These are phyloP conservation scores for Stephania cephalantha DNA, from an alignment of 164 flowering plant species.

Conservation along the genomic window DNA sequence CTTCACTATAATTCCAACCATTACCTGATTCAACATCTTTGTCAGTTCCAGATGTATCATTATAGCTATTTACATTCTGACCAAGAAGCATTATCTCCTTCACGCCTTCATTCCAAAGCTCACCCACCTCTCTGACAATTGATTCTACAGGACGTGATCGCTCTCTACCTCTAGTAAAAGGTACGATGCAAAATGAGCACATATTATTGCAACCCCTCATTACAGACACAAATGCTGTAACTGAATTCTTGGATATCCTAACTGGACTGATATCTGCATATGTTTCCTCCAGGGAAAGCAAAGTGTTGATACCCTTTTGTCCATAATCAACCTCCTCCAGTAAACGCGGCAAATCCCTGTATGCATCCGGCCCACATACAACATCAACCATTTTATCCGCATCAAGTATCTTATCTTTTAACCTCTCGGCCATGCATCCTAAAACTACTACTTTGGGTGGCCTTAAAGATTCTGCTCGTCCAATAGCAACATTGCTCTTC, in stretches of 20 bases:
- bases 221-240: slow-evolving; percentile 86
- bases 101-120: slow-evolving; percentile 80
- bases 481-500: slow-evolving; percentile 77
- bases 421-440: slow-evolving; percentile 99
- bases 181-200: slow-evolving; percentile 98
- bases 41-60: slow-evolving; percentile 65
- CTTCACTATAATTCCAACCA: slow-evolving; percentile 76
- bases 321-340: slow-evolving; percentile 90
- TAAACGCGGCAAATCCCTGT: slow-evolving; percentile 83
- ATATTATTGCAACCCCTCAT: slow-evolving; percentile 99
- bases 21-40: slow-evolving; percentile 50
- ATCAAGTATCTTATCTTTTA: slow-evolving; percentile 92
- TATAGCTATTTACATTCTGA: slow-evolving; percentile 97
- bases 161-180: slow-evolving; percentile 93
- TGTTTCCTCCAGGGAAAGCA: slow-evolving; percentile 96
- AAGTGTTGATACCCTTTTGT: slow-evolving; percentile 94
- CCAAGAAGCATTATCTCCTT: slow-evolving; percentile 94
- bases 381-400: slow-evolving; percentile 99
- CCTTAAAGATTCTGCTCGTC: slow-evolving; percentile 69
- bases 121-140: slow-evolving; percentile 80
- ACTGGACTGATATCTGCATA: slow-evolving; percentile 96
- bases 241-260: slow-evolving; percentile 71
- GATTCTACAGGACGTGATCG: slow-evolving; percentile 96
- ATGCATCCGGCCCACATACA: slow-evolving; percentile 98
- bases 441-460: slow-evolving; percentile 94